Evolutionary conservation across 257 asterid genomes (phyloP), one percentile per base, ranked within the genome.

Genomic region (Solanum paucissectum): DNA sequence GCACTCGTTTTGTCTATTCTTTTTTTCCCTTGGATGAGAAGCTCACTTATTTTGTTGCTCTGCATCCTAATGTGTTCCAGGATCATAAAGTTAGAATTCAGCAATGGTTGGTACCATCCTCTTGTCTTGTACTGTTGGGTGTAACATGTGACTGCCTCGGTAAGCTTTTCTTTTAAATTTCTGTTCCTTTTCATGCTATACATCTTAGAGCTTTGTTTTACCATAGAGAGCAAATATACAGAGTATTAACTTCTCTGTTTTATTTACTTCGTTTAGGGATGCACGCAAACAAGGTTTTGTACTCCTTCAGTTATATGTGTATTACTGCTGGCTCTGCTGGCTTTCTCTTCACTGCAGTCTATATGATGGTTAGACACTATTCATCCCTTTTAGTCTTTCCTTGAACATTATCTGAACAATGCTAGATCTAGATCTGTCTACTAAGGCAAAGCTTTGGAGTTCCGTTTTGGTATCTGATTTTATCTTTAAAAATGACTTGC

Each of bases 241-340:
- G 74, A 52, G 18, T 73, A 49, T 66, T 71, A 77, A 86, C 37
- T 21, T 81, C 46, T 66, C 75, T 5, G n/a, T 38, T 69, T 29
- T 58, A 14, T 81, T 84, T 33, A 29, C 42, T 27, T 88, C 36
- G 36, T 85, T 27, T 88, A 94, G 98, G 96, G 82, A 91, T 94
- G 94, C 96, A 91, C 77, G 87, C 93, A 79, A 93, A 93, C 93
- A 94, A 94, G 93, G 94, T 92, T 29, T 89, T 94, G 4, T 93
- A 94, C 90, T 91, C 95, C 71, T 90, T 94, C 90, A 93, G 96
- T 91, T 94, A 93, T 84, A 93, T 88, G 38, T 94, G 95, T 83
- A 91, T 93, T 69, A 94, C 98, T 4, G 86, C 92, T 71, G 98
- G 98, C 23, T 89, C 91, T 73, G 95, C 96, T 9, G 98, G 98